Evolutionary conservation across 2,329 filamentous ascomycete genomes (phyloP), one percentile per base, ranked within the genome.

Genomic region (Arthrobotrys megalospora): DNA sequence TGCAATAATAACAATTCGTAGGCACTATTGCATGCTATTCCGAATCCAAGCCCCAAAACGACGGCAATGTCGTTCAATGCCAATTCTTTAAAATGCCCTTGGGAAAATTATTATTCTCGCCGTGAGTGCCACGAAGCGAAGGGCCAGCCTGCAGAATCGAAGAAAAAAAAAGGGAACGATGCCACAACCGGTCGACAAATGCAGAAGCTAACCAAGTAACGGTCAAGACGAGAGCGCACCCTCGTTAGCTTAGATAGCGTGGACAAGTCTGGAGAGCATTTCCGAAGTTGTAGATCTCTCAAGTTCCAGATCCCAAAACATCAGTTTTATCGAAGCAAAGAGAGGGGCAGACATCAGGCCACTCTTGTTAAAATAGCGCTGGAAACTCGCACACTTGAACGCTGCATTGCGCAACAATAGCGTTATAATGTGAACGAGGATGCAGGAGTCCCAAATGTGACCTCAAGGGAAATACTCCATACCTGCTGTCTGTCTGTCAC

Each of bases 351-450:
- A 55, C 52, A 55, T 55, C 52, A 55, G 52, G 36, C 52, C 52
- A 55, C 52, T 55, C 52, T 55, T 12, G 14, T 2, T 16, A 16
- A 36, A 28, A 55, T 55, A 53, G 14, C 47, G 47, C 47, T 28
- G 19, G 12, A 50, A 50, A 11, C 47, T 24, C 8, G 11, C 50
- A n/a, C 47, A 50, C 19, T 28, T 21, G 41, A 32, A 50, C 43
- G 24, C 48, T 53, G 34, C 24, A 69, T 76, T 76, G 71, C 71
- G 71, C 71, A 76, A 76, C 71, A 19, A 68, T 76, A 65, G 64
- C 71, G 71, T 38, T 67, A 67, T 76, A 32, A 45, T 58, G 47
- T 41, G 16, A 47, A 45, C 24, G 16, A 52, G 48, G 14, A 65
- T 47, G 19, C 38, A 24, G 53, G 34, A 50, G 21, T 50, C 47